Percentiles rank a stretch among this genome's conserved stretches.
Conservation (phyloP, 1,139 yeast genomes). For the Tardiomyces blankii region DNA sequence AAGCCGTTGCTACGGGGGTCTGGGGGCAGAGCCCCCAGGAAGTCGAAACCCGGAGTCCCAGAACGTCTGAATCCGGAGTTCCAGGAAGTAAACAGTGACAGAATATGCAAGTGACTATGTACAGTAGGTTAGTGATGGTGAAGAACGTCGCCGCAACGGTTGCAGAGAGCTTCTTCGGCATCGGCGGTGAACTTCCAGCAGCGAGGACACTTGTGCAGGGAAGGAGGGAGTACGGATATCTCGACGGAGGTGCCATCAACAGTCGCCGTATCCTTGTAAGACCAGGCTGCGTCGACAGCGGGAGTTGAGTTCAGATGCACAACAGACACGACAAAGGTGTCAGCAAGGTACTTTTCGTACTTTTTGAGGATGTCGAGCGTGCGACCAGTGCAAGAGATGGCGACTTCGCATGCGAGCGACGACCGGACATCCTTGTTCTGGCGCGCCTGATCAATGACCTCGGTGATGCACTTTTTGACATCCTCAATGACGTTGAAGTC, state of each 20-base stretch:
- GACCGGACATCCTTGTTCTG: constrained; percentile 39
- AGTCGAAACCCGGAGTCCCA: too few relatives aligned
- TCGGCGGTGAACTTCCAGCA: constrained; percentile 77
- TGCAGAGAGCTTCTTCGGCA: constrained; percentile 45
- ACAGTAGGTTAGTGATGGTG: too few relatives aligned
- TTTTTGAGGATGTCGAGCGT: constrained; percentile 15
- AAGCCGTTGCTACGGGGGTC: too few relatives aligned
- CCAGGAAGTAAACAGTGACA: too few relatives aligned
- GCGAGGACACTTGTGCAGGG: constrained; percentile 65
- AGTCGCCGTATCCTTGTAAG: constrained; percentile 15
- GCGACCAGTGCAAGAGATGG: constrained; percentile 20
- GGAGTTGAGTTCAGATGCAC: constrained; percentile 31
- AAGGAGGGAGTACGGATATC: constrained; percentile 36
- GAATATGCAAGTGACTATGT: too few relatives aligned
- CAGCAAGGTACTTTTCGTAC: constrained; percentile 27
- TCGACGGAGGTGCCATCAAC: constrained; percentile 23
- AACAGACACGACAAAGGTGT: constrained; percentile 57
- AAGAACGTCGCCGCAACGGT: constrained; percentile 46
- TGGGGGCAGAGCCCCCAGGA: too few relatives aligned
- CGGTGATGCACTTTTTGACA: constrained; percentile 41
- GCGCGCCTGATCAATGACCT: constrained; percentile 38
- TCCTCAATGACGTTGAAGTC: constrained; percentile 32
- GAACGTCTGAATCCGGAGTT: too few relatives aligned
- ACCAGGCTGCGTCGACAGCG: constrained; percentile 17
- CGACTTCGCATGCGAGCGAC: constrained; percentile 49